These are phyloP conservation scores for Murraya koenigii DNA, from an alignment of 345 rosid species.

Conservation along the genomic window DNA sequence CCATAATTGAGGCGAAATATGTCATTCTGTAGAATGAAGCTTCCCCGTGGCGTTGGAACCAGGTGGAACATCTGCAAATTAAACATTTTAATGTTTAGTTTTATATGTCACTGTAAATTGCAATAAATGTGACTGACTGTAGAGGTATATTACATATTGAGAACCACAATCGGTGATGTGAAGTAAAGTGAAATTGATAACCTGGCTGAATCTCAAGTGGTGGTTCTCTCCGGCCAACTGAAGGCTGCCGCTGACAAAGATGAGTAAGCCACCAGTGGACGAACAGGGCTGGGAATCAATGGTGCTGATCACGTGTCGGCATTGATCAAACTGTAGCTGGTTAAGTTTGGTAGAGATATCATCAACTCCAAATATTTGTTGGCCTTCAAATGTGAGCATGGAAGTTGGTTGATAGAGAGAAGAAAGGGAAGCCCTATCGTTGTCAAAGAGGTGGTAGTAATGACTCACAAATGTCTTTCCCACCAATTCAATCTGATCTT, in stretches of 20 bases:
- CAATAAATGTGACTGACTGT: neutral
- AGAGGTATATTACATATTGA: no score
- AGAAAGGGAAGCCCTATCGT: constrained; percentile 45
- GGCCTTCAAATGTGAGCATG: constrained; percentile 83
- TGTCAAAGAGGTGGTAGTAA: constrained; percentile 72
- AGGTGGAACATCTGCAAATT: constrained; percentile 73
- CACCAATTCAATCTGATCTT: constrained; percentile 55
- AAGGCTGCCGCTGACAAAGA: constrained; percentile 81
- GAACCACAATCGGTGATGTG: no score
- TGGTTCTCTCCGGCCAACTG: constrained; percentile 68
- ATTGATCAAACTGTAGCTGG: constrained; percentile 65
- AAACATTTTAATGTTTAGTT: neutral
- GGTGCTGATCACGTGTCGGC: constrained; percentile 66
- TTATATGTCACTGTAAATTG: neutral
- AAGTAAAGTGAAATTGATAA: neutral
- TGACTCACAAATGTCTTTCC: constrained; percentile 79
- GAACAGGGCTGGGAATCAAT: constrained; percentile 74
- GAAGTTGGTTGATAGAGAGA: constrained; percentile 64
- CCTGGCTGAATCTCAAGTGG: constrained; percentile 79
- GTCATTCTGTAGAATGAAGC: constrained; percentile 75
- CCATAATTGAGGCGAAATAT: constrained; percentile 83
- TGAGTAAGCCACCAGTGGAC: constrained; percentile 51
- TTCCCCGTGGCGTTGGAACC: constrained; percentile 50
- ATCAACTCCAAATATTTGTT: constrained; percentile 48
- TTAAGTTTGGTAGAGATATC: constrained; percentile 61